Percentiles rank a stretch among this genome's conserved stretches.
These are phyloP conservation scores for Plasmopara viticola DNA, from an alignment of 352 stramenopile genomes.

Conservation along the genomic window DNA sequence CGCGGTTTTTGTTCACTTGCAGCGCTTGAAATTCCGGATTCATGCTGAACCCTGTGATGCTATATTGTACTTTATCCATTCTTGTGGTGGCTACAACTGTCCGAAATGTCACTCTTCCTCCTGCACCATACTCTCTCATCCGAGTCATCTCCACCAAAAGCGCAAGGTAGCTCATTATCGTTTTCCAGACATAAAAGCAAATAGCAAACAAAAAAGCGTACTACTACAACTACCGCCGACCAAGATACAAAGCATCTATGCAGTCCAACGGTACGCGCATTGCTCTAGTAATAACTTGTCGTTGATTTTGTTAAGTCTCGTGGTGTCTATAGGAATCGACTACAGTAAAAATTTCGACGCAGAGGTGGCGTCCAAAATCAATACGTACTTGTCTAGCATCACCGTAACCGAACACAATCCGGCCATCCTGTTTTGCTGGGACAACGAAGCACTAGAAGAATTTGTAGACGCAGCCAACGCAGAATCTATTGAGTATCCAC, in stretches of 20 bases:
- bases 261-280: constrained; percentile 27
- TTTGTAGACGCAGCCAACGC: constrained; percentile 32
- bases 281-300: neutral
- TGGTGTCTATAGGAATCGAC: constrained; percentile 12
- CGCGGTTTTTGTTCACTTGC: constrained; percentile 27
- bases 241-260: constrained; percentile 18
- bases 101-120: constrained; percentile 18
- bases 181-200: constrained; percentile 15
- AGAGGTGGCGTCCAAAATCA: constrained; percentile 27
- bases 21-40: constrained; percentile 28
- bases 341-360: constrained; percentile 24
- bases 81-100: constrained; percentile 16
- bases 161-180: constrained; percentile 11
- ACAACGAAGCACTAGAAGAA: constrained; percentile 28
- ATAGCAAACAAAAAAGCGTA: neutral
- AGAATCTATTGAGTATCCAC: constrained; percentile 19
- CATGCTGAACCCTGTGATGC: constrained; percentile 31
- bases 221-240: neutral
- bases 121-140: constrained; percentile 27
- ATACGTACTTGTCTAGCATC: constrained; percentile 26
- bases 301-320: constrained; percentile 7
- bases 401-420: constrained; percentile 36
- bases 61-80: constrained; percentile 19
- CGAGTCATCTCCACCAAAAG: constrained; percentile 6
- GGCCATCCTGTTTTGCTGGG: constrained; percentile 34